Conservation (phyloP, 140 eudicot species). For the Anethum foeniculum region DNA sequence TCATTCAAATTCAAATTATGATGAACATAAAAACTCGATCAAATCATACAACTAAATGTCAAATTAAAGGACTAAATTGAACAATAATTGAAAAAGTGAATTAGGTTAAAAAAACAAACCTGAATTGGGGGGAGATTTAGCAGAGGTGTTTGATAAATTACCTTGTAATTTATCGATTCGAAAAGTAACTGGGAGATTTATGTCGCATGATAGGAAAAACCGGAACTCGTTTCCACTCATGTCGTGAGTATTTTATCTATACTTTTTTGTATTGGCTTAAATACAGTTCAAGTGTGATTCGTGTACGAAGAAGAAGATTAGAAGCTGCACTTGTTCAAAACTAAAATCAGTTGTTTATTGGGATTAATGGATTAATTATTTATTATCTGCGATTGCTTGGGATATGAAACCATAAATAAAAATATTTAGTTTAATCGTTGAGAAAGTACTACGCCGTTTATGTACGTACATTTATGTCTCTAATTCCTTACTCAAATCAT, state of each 20-base stretch:
- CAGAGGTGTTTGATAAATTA: slow-evolving; percentile 29
- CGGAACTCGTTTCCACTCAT: slow-evolving; percentile 85
- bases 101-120: slow-evolving; percentile 24
- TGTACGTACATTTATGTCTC: too few species aligned
- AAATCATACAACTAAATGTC: background rate
- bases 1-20: background rate
- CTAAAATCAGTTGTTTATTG: too few species aligned
- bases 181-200: slow-evolving; percentile 86
- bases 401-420: too few species aligned
- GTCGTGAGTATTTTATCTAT: background rate
- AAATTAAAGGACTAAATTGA: background rate
- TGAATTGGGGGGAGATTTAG: slow-evolving; percentile 38
- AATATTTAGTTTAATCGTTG: too few species aligned
- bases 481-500: too few species aligned
- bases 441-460: too few species aligned
- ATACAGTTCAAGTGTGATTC: too few species aligned
- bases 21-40: background rate
- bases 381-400: too few species aligned
- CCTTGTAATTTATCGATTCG: slow-evolving; percentile 81
- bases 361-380: too few species aligned
- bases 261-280: background rate
- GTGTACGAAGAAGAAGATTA: background rate
- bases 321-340: background rate
- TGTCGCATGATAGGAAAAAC: slow-evolving; percentile 89
- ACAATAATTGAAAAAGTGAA: background rate